Evolutionary conservation across 371 early-diverging fungal species (phyloP).

Genomic region (Mortierella polycephala): DNA sequence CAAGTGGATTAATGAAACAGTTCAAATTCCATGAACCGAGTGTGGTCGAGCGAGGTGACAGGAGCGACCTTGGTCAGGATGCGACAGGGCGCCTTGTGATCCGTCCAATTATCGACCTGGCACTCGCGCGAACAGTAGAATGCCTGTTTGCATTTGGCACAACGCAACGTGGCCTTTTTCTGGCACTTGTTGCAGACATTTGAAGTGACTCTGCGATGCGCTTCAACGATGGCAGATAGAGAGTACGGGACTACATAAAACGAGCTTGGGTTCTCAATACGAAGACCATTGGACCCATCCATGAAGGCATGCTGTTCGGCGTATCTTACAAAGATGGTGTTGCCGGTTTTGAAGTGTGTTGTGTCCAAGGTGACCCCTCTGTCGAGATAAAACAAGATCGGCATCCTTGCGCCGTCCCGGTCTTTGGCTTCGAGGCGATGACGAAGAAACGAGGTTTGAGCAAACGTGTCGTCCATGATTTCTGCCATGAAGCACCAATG

Average conservation of each 20-base stretch:
- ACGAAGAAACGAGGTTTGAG: neutral
- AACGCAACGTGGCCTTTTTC: neutral
- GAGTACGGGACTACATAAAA: neutral
- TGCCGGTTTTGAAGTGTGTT: neutral
- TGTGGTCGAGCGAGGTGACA: too few relatives aligned
- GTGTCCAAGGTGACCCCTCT: neutral
- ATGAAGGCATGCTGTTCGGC: slow-evolving; percentile 5
- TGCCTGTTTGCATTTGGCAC: slow-evolving; percentile 10
- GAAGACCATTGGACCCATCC: slow-evolving; percentile 1
- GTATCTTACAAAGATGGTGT: slow-evolving; percentile 15
- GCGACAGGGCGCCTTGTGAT: slow-evolving; percentile 3
- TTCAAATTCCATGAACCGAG: too few relatives aligned
- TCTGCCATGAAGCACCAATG: slow-evolving; percentile 21
- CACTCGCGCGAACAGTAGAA: slow-evolving; percentile 8
- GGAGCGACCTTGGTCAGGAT: neutral
- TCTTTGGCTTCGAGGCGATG: slow-evolving; percentile 3
- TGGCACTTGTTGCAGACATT: neutral
- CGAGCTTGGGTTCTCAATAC: neutral
- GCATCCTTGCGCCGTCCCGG: neutral
- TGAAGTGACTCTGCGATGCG: neutral
- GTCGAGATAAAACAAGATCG: neutral
- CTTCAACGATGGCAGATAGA: slow-evolving; percentile 5
- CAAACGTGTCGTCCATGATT: slow-evolving; percentile 4
- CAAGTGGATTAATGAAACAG: too few relatives aligned
- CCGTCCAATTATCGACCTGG: slow-evolving; percentile 8